Base-by-base conservation (phyloP, 2,329 filamentous ascomycete species). In the Paraconiothyrium sp. region DNA sequence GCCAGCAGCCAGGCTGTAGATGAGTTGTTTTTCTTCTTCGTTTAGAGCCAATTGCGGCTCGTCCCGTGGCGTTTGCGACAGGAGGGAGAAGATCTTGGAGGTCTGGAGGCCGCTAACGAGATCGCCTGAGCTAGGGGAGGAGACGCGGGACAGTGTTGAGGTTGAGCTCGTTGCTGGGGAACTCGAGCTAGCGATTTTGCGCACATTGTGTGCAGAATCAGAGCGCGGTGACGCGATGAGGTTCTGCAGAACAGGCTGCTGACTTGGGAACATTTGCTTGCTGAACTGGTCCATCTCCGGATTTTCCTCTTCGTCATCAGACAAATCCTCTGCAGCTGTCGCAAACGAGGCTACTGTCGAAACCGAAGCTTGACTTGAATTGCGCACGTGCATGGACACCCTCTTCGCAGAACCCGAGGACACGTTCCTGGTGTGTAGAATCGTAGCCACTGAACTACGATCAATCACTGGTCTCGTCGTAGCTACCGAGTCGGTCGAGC, bases 341-440 rank as follows among this genome's bases (percentile, higher is more conserved):
- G 86, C 87, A 72, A 90, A 91, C 0, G 86, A 86, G 22, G 85
- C 86, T 10, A 85, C 76, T 1, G 87, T 89, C 11, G 87, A 89
- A 10, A 87, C 75, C 0, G 88, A 90, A 62, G 87, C 85, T n/a
- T 78, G 77, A 62, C 88, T 90, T 41, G 83, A 80, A 22, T 83
- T 84, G 55, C 89, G 83, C 16, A 80, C 76, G 66, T 86, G 81
- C 11, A 67, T 67, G 0, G 73, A 77, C 51, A 66, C 76, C 34
- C 71, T 66, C 61, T 74, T 74, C 44, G 66, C 67, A 4, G 67
- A 63, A 3, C 58, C 63, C 48, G 66, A 69, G 14, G 54, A 56
- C 43, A 70, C 58, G 14, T 67, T 67, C 10, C 68, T 67, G 16
- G 66, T 58, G 54, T 63, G 61, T 47, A 67, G 68, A 16, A 76